These are phyloP conservation scores for Blastobotrys terrestris DNA, from an alignment of 805 yeast species.

Conservation along the genomic window DNA sequence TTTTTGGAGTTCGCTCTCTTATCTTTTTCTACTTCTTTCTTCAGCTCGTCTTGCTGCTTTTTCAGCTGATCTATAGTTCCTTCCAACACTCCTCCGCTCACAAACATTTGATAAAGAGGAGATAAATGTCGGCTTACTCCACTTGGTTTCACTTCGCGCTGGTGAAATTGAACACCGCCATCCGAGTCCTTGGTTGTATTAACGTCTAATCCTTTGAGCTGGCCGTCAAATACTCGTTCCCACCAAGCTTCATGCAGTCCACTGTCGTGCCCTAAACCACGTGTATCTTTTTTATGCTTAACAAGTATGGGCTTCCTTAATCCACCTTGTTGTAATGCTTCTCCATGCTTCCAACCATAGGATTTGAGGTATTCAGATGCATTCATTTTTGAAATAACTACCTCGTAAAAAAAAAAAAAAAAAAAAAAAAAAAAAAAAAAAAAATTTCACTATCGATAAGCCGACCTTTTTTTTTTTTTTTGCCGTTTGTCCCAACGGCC, in stretches of 20 bases:
- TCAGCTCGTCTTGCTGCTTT: constrained; percentile 27
- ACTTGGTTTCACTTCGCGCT: constrained; percentile 46
- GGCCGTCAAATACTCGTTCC: constrained; percentile 94
- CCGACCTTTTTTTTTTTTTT: no score
- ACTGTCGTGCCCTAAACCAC: constrained; percentile 76
- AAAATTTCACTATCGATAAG: background rate
- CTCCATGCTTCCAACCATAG: constrained; percentile 92
- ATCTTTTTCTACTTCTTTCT: constrained; percentile 22
- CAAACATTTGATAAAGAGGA: constrained; percentile 81
- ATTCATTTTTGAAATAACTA: constrained; percentile 50
- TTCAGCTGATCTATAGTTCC: constrained; percentile 38
- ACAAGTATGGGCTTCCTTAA: constrained; percentile 80
- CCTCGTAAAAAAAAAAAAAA: background rate
- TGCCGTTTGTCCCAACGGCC: background rate
- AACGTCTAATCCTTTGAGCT: constrained; percentile 70
- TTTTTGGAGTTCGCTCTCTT: constrained; percentile 23
- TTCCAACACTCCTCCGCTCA: constrained; percentile 73
- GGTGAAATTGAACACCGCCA: constrained; percentile 46
- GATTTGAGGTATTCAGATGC: constrained; percentile 64
- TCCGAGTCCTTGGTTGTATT: constrained; percentile 16
- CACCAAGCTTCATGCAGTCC: constrained; percentile 91
- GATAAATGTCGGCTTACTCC: constrained; percentile 44
- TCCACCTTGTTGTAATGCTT: constrained; percentile 75
- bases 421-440: constrained; percentile 4
- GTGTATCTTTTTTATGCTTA: constrained; percentile 81